Evolutionary conservation across 2,329 filamentous ascomycete species (phyloP).

Genomic region (Aotearoamyces nothofagi): DNA sequence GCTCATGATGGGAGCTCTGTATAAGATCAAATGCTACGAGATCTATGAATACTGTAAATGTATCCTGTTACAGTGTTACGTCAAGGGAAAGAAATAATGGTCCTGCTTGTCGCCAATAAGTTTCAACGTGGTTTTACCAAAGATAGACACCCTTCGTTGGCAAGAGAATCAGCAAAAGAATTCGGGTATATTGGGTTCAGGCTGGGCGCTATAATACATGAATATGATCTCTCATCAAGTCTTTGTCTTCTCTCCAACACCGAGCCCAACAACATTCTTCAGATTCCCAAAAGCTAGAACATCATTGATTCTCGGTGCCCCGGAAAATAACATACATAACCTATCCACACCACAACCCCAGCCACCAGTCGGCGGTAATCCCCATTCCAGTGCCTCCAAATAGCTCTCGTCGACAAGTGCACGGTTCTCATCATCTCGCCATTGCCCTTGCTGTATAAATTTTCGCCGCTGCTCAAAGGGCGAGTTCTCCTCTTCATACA

Average conservation of each 20-base stretch:
- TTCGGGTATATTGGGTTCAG: too few relatives aligned
- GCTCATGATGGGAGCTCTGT: too few relatives aligned
- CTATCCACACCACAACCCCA: slow-evolving; percentile 93
- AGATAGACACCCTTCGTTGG: too few relatives aligned
- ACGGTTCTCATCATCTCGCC: slow-evolving; percentile 19
- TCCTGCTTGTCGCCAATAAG: too few relatives aligned
- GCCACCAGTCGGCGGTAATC: slow-evolving; percentile 85
- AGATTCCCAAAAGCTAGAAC: slow-evolving; percentile 81
- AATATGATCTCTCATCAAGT: too few relatives aligned
- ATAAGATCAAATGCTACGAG: too few relatives aligned
- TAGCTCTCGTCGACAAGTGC: slow-evolving; percentile 49
- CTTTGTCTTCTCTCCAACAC: slow-evolving; percentile 2
- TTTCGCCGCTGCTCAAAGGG: slow-evolving; percentile 77
- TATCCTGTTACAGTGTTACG: too few relatives aligned
- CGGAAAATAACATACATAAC: slow-evolving; percentile 80
- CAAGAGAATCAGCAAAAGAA: too few relatives aligned
- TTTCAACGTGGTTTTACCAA: too few relatives aligned
- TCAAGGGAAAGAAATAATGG: too few relatives aligned
- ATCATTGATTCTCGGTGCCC: slow-evolving; percentile 65
- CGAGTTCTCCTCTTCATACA: slow-evolving; percentile 96
- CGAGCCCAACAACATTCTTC: slow-evolving; percentile 44
- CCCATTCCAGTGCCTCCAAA: slow-evolving; percentile 70
- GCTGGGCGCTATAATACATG: too few relatives aligned
- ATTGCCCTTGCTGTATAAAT: slow-evolving; percentile 45
- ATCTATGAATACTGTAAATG: too few relatives aligned